Percentiles rank a stretch among this genome's conserved stretches.
Conservation (phyloP, 164 flowering plant species). For the Magnolia kwangsiensis region DNA sequence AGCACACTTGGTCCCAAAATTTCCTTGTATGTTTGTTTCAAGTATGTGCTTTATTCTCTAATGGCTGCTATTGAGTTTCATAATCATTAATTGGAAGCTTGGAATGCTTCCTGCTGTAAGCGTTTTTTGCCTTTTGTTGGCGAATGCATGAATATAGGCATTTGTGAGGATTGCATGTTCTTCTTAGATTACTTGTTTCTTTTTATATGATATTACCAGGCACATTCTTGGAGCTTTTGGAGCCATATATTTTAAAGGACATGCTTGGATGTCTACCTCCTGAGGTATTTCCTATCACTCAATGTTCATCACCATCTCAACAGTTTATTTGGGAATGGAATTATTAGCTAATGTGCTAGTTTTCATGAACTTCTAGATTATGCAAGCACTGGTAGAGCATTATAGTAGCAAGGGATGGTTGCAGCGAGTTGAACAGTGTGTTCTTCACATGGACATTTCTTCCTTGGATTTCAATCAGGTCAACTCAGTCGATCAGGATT, state of each 20-base stretch:
- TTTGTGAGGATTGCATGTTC: not conserved
- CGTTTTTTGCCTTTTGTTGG: too few species aligned
- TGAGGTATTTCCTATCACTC: constrained; percentile 38
- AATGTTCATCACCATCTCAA: not conserved
- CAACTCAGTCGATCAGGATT: not conserved
- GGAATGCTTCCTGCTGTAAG: too few species aligned
- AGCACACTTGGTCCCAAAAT: not conserved
- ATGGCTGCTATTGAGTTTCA: not conserved
- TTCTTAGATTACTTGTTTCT: not conserved
- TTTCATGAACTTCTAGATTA: constrained; percentile 45
- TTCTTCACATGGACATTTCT: constrained; percentile 97
- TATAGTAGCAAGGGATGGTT: constrained; percentile 95
- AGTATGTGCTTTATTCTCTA: too few species aligned
- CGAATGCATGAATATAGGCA: too few species aligned
- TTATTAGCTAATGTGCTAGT: not conserved
- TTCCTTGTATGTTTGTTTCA: not conserved
- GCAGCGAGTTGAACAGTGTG: constrained; percentile 97
- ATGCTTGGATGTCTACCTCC: constrained; percentile 97
- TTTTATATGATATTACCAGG: constrained; percentile 32
- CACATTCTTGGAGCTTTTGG: constrained; percentile 96
- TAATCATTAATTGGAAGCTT: not conserved
- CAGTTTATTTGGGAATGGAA: not conserved
- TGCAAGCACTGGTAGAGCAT: constrained; percentile 99
- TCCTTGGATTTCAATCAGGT: constrained; percentile 99
- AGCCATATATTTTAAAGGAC: constrained; percentile 92